These are phyloP conservation scores for Chalciporus pseudorubinellus DNA, from an alignment of 768 basidiomycete species.

Conservation along the genomic window DNA sequence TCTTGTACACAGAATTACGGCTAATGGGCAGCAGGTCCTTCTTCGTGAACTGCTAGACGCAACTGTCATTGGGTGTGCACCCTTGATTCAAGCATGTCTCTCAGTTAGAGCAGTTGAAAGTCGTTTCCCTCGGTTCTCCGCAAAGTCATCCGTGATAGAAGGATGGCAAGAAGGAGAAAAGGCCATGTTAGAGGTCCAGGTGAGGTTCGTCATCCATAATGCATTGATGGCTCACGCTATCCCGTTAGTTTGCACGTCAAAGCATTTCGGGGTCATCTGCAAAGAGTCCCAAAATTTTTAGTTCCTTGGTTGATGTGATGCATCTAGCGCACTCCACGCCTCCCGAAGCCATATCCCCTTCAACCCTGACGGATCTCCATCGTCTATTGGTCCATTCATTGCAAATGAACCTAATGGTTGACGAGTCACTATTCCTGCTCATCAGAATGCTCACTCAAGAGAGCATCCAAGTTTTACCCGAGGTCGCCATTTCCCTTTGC, in stretches of 20 bases:
- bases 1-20: not conserved
- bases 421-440: constrained; percentile 60
- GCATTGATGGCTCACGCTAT: not conserved
- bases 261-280: constrained; percentile 26
- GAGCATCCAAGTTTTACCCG: constrained; percentile 35
- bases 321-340: constrained; percentile 23
- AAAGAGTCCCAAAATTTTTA: constrained; percentile 11
- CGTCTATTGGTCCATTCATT: constrained; percentile 48
- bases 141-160: constrained; percentile 29
- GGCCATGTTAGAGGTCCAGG: constrained; percentile 38
- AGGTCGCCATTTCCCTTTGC: constrained; percentile 48
- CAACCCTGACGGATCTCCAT: constrained; percentile 29
- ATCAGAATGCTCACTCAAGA: constrained; percentile 28
- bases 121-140: constrained; percentile 44
- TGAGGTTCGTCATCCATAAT: constrained; percentile 25
- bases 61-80: constrained; percentile 34
- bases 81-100: constrained; percentile 41
- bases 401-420: constrained; percentile 51
- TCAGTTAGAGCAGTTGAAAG: constrained; percentile 47
- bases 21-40: constrained; percentile 22
- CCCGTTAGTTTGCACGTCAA: constrained; percentile 31
- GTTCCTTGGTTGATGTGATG: constrained; percentile 29
- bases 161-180: constrained; percentile 43
- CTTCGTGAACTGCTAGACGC: constrained; percentile 36
- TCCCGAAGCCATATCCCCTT: constrained; percentile 12